A percentile compares a stretch with the other conserved stretches of the same genome.
phyloP scores from a whole-genome alignment of 2,329 filamentous ascomycete genomes.

The Zymoseptoria tritici region DNA sequence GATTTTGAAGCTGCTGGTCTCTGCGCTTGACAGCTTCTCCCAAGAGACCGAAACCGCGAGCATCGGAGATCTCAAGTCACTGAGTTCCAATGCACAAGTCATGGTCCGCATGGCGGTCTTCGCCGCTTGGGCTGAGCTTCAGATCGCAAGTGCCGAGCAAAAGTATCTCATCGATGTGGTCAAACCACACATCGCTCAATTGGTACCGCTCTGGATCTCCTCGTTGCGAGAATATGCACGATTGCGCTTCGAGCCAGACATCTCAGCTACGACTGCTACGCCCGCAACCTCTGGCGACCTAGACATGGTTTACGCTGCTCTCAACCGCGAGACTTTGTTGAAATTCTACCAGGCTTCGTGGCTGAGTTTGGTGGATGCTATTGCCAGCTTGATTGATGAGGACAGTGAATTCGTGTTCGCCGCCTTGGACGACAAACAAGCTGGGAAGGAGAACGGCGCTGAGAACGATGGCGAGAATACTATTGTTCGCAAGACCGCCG shows the following conservation, averaged over 20 bases:
- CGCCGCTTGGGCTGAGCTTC: constrained; percentile 92
- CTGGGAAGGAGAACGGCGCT: constrained; percentile 14
- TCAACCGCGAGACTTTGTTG: constrained; percentile 88
- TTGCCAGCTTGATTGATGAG: constrained; percentile 93
- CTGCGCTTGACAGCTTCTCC: constrained; percentile 86
- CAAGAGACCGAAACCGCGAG: constrained; percentile 69
- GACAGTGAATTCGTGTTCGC: constrained; percentile 98
- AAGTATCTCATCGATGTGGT: constrained; percentile 82
- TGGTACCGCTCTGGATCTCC: constrained; percentile 90
- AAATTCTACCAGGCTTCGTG: constrained; percentile 96
- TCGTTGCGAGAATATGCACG: constrained; percentile 90
- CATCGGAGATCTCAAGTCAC: constrained; percentile 85
- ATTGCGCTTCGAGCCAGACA: constrained; percentile 90
- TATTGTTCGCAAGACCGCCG: constrained; percentile 54
- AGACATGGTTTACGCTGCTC: constrained; percentile 86
- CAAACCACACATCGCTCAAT: constrained; percentile 77
- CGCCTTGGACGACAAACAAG: constrained; percentile 75
- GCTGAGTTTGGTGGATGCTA: constrained; percentile 93
- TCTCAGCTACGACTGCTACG: constrained; percentile 79
- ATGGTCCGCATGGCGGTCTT: constrained; percentile 99
- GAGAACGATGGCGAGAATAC: constrained; percentile 11
- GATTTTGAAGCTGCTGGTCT: constrained; percentile 87
- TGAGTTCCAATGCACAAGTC: constrained; percentile 92
- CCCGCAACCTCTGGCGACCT: constrained; percentile 64
- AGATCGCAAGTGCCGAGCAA: constrained; percentile 90